Evolutionary conservation across 1,284 basidiomycete species (phyloP).

Genomic region (Laetiporus sulphureus): DNA sequence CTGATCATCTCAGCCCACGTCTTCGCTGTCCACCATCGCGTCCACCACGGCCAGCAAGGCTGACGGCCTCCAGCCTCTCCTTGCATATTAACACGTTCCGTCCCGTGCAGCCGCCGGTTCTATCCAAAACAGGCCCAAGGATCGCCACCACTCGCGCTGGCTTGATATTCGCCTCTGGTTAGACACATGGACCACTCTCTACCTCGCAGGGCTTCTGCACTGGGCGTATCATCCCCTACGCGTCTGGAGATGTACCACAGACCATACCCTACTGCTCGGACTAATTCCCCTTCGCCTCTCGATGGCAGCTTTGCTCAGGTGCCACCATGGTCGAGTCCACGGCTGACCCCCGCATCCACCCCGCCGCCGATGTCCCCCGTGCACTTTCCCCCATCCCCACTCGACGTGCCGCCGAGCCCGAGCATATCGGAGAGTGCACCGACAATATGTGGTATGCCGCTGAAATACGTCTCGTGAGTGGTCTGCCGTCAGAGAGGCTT

Average conservation of each 20-base stretch:
- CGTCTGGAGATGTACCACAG: slow-evolving; percentile 36
- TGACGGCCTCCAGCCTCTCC: background rate
- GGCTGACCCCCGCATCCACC: slow-evolving; percentile 29
- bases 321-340: slow-evolving; percentile 25
- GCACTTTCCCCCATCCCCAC: slow-evolving; percentile 16
- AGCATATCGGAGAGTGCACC: slow-evolving; percentile 25
- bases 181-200: slow-evolving; percentile 15
- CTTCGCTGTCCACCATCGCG: background rate
- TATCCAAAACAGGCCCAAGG: slow-evolving; percentile 3
- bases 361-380: slow-evolving; percentile 24
- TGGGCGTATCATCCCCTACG: slow-evolving; percentile 23
- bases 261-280: slow-evolving; percentile 32
- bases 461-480: slow-evolving; percentile 61
- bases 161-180: slow-evolving; percentile 1
- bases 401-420: slow-evolving; percentile 4
- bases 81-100: background rate
- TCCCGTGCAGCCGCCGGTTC: background rate
- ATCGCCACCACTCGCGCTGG: slow-evolving; percentile 1
- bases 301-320: slow-evolving; percentile 18
- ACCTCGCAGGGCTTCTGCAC: slow-evolving; percentile 23
- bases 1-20: slow-evolving; percentile 1
- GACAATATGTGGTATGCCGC: slow-evolving; percentile 45
- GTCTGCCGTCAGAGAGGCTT: background rate
- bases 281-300: slow-evolving; percentile 29
- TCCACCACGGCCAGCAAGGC: background rate